Base-by-base conservation (phyloP, 495 filamentous ascomycete species). In the Parmelia sp. region DNA sequence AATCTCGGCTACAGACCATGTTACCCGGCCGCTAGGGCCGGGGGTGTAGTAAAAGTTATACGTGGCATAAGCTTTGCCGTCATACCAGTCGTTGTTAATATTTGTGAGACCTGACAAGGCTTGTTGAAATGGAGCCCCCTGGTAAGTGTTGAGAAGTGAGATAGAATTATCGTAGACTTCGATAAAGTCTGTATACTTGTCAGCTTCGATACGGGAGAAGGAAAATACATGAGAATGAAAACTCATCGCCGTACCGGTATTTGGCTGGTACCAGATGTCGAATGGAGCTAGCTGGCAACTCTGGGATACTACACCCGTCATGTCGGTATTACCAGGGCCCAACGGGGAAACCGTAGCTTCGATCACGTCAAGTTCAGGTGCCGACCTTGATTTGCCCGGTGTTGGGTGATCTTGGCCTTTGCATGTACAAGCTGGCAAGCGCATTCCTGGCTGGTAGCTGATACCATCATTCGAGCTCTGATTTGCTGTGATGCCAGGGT, bases 21-120 rank as follows among this genome's bases (percentile, higher is more conserved):
- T 83, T 14, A 90, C 80, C 39, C 80, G 75, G 1, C 89, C 87
- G 53, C 73, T 68, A 8, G 72, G 72, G 0, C 89, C 89, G 11
- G 89, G 87, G 1, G 75, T 78, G 73, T 92, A 92, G 66, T 92
- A 88, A 63, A 89, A 88, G 21, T 83, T 82, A 73, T 87, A 92
- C 9, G 76, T 84, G 69, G 91, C 88, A 70, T 90, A 91, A 61
- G 77, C 78, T 14, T 85, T 84, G 25, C 84, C 86, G 69, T 91
- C 83, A 72, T 91, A 92, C 89, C 89, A 92, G 57, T 85, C 75
- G 62, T 87, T 85, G 73, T 92, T 90, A 37, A 92, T 76, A 73
- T 84, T 86, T 25, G 83, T 85, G 3, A 90, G 66, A n/a, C 80
- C 85, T 7, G 88, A 91, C 65, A 90, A 78, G 42, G 88, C 88